Base-by-base conservation (phyloP, 1,139 yeast genomes). In the Pneumocystis sp. region DNA sequence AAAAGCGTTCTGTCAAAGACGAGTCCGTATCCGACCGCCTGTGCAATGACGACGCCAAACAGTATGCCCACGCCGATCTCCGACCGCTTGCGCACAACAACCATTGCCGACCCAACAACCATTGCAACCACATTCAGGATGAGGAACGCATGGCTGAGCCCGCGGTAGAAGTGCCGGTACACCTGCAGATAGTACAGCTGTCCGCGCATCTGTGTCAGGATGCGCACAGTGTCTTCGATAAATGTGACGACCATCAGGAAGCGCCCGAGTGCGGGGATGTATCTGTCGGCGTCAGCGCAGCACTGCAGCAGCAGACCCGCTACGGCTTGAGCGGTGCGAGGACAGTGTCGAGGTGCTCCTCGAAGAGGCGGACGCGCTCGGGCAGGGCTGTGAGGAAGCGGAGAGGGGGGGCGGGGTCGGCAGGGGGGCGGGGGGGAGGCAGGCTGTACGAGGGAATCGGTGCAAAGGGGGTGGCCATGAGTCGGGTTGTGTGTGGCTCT, bases 221-320 rank as follows among this genome's bases (percentile, higher is more conserved):
- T 89, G 75, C 98, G 82, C 67, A 87, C 75, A 1, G 96, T 84
- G 74, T 93, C 98, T 76, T 93, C 98, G 71, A 85, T 83, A 74
- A 91, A 93, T 0, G 98, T 93, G 64, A 96, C 96, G 67, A 93
- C 96, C 70, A 93, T 90, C 71, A 91, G 83, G 68, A 89, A 85
- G 67, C 98, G 82, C 39, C 97, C 97, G 70, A 93, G 82, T 34
- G 86, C 85, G 17, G 97, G 97, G 66, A 78, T 72, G 66, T 69
- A 71, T 35, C 80, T 72, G 31, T 10, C 3, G n/a, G n/a, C n/a
- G n/a, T n/a, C n/a, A n/a, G n/a, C n/a, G n/a, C n/a, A n/a, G n/a
- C n/a, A n/a, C n/a, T n/a, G 34, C 34, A 31, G 34, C 34, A 31
- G 34, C 4, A 31, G 5, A 31, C 5, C 34, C 34, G 4, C 34